Evolutionary conservation across 768 basidiomycete species (phyloP), one percentile per base, ranked within the genome.

Genomic region (Hypholoma sublateritium): DNA sequence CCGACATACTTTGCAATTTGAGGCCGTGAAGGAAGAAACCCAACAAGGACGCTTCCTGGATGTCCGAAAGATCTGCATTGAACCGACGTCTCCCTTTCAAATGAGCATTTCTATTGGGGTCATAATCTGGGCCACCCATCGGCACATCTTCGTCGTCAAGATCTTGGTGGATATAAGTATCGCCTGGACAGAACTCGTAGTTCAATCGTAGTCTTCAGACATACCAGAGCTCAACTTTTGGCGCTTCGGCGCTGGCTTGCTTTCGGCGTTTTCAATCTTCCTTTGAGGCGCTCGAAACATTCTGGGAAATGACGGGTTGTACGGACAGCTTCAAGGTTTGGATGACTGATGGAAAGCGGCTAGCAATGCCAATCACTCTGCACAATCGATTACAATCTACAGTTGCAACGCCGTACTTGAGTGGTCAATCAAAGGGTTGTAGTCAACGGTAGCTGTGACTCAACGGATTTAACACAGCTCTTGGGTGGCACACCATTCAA

Each of bases 1-100:
- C 9, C 21, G n/a, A 48, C 62, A 41, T 59, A 84, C 85, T 71
- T 53, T 71, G 72, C 25, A 85, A 56, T 35, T 65, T 65, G 55
- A 83, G 65, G 4, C 74, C 75, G 42, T 74, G 67, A 6, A 73
- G 55, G 44, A 64, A 61, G 53, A 80, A 69, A 4, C 78, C 77
- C 21, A 61, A 62, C 17, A 64, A 63, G 50, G 70, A 74, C 32
- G 73, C 72, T 11, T 71, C 70, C 52, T 72, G 71, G 50, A 85
- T 57, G 58, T 82, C 80, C 2, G 67, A 62, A n/a, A 86, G 72
- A 70, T 87, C 86, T 32, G 83, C 83, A 9, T 69, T 73, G 65
- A 84, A 87, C 52, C 81, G 74, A 62, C 75, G 81, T 28, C 85
- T 74, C 6, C 85, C 86, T 65, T 82, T 86, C 64, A 85, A 68